Conservation (phyloP, 2,329 filamentous ascomycete species). For the Dothistroma pini region DNA sequence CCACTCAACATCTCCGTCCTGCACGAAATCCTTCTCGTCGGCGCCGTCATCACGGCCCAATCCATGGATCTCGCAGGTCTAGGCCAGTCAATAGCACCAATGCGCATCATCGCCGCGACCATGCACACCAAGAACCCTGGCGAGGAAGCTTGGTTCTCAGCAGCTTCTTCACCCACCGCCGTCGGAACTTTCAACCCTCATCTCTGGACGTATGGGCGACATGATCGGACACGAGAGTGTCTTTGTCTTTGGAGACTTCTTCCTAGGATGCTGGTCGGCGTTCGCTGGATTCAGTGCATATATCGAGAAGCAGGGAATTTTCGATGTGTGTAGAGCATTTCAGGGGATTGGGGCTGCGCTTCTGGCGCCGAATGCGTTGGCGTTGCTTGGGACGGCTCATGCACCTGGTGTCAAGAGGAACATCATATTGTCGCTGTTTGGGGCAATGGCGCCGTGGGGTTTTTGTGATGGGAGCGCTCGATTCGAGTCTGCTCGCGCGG, state of each 20-base stretch:
- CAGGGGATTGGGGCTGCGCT: slow-evolving; percentile 41
- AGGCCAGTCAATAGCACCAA: slow-evolving; percentile 36
- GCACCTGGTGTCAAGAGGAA: slow-evolving; percentile 37
- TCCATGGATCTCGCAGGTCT: slow-evolving; percentile 30
- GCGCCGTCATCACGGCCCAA: slow-evolving; percentile 28
- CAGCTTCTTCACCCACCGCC: slow-evolving; percentile 42
- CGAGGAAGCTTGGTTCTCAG: slow-evolving; percentile 44
- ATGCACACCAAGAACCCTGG: slow-evolving; percentile 41
- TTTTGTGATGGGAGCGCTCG: slow-evolving; percentile 35
- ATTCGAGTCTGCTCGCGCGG: slow-evolving; percentile 34
- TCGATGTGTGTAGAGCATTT: slow-evolving; percentile 39
- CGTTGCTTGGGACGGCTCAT: slow-evolving; percentile 36
- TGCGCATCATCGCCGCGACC: slow-evolving; percentile 45
- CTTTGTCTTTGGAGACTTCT: slow-evolving; percentile 39
- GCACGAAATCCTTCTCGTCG: slow-evolving; percentile 27
- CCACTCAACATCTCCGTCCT: slow-evolving; percentile 19
- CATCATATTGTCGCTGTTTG: slow-evolving; percentile 39
- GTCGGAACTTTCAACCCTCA: slow-evolving; percentile 46
- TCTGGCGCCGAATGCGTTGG: slow-evolving; percentile 38
- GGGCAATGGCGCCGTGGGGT: slow-evolving; percentile 36
- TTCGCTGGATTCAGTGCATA: slow-evolving; percentile 41
- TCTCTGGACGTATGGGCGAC: slow-evolving; percentile 43
- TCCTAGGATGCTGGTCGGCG: slow-evolving; percentile 40
- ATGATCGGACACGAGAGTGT: slow-evolving; percentile 43
- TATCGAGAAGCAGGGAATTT: slow-evolving; percentile 27